Conservation (phyloP, 2,329 filamentous ascomycete genomes). For the Trichoderma semiorbis region DNA sequence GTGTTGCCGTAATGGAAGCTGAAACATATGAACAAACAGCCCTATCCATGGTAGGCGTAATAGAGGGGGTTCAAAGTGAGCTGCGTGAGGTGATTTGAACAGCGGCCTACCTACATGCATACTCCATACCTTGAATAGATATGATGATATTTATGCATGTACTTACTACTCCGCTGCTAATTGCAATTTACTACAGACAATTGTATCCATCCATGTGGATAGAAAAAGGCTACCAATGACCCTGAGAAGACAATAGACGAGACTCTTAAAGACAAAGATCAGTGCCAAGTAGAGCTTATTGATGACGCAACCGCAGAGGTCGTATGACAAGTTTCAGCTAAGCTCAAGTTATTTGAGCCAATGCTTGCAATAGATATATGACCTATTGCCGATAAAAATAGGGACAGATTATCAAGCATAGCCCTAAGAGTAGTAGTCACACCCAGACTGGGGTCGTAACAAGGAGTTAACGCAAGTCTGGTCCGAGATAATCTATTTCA, state of each 20-base stretch:
- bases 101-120: neutral
- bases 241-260: neutral
- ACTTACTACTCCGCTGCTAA: neutral
- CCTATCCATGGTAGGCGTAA: neutral
- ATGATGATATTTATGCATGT: neutral
- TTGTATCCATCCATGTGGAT: neutral
- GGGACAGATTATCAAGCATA: too few species aligned
- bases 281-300: neutral
- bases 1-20: too few species aligned
- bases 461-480: too few species aligned
- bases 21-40: neutral
- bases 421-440: too few species aligned
- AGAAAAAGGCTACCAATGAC: neutral
- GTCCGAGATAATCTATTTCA: neutral
- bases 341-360: neutral
- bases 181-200: neutral
- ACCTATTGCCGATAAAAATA: neutral
- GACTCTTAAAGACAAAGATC: neutral
- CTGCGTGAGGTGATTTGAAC: neutral
- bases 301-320: neutral
- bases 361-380: neutral
- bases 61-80: neutral
- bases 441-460: too few species aligned
- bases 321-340: neutral
- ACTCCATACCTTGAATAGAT: neutral